These are phyloP conservation scores for Platanus orientalis DNA, from an alignment of 164 flowering plant genomes.

Conservation along the genomic window DNA sequence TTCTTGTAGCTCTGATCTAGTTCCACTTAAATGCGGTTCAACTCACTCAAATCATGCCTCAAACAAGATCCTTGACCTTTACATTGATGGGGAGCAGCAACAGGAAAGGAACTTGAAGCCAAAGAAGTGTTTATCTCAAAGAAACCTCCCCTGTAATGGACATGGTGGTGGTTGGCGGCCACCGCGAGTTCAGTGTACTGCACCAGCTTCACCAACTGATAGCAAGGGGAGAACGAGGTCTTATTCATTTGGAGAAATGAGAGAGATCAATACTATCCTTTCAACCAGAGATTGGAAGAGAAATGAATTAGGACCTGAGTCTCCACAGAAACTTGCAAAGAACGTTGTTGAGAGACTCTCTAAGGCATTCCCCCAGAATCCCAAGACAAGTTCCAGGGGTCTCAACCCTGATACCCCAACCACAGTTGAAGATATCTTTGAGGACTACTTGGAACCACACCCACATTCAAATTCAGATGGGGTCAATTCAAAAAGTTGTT, in stretches of 20 bases:
- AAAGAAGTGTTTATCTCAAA: conserved; percentile 28
- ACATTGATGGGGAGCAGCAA: conserved; percentile 89
- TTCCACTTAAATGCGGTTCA: conserved; percentile 23
- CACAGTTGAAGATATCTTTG: conserved; percentile 68
- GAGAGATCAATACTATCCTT: conserved; percentile 25
- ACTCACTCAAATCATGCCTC: conserved; percentile 39
- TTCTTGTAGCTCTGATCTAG: conserved; percentile 38
- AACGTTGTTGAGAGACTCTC: conserved; percentile 81
- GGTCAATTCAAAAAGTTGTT: conserved; percentile 11
- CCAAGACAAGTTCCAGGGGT: conserved; percentile 35
- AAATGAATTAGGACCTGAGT: conserved; percentile 44
- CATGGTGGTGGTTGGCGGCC: conserved; percentile 44
- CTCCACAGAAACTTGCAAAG: conserved; percentile 69
- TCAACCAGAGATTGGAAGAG: conserved; percentile 46
- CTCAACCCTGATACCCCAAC: conserved; percentile 45
- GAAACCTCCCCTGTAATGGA: conserved; percentile 24
- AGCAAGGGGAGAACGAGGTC: conserved; percentile 42
- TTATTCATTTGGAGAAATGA: conserved; percentile 57
- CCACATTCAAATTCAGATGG: conserved; percentile 29
- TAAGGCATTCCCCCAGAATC: conserved; percentile 26
- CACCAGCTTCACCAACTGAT: conserved; percentile 52
- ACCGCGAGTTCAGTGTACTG: conserved; percentile 50
- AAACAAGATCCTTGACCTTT: conserved; percentile 70
- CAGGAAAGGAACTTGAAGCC: conserved; percentile 34
- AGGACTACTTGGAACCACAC: conserved; percentile 30